phyloP scores from a whole-genome alignment of 2,329 filamentous ascomycete genomes.

The Leptodontidium sp. region DNA sequence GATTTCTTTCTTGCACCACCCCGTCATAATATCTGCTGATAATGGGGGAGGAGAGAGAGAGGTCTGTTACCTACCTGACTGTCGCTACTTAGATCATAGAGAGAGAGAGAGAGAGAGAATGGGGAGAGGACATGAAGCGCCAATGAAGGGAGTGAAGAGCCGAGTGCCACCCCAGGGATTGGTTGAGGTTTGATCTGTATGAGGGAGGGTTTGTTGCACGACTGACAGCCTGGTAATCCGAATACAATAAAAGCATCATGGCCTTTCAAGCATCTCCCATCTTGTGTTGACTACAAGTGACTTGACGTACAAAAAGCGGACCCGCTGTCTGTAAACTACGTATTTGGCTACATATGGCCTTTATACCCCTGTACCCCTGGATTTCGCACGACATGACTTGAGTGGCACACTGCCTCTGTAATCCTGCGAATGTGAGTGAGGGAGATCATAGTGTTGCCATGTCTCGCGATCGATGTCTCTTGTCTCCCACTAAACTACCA shows the following conservation, averaged over 20 bases:
- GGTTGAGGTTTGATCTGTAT: too few relatives aligned
- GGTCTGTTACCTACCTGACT: constrained; percentile 15
- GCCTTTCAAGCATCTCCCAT: background rate
- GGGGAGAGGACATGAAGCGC: background rate
- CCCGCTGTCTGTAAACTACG: too few relatives aligned
- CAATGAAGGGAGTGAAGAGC: background rate
- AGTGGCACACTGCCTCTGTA: too few relatives aligned
- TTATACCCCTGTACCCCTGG: too few relatives aligned
- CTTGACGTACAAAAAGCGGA: too few relatives aligned
- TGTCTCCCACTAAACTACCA: too few relatives aligned
- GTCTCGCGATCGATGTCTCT: too few relatives aligned
- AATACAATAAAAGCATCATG: background rate
- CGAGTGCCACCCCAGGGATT: background rate
- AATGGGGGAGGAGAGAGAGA: constrained; percentile 7
- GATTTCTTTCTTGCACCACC: constrained; percentile 3
- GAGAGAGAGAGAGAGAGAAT: background rate
- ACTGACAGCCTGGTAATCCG: background rate
- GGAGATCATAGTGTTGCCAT: too few relatives aligned
- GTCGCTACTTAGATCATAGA: constrained; percentile 23
- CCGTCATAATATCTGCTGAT: constrained; percentile 10
- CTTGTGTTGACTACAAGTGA: background rate
- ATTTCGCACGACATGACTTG: too few relatives aligned
- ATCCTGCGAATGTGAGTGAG: too few relatives aligned
- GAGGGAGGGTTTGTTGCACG: background rate
- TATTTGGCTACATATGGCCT: too few relatives aligned